Evolutionary conservation across 108 stramenopile genomes (phyloP).

Genomic region (Cyclotella baltica): DNA sequence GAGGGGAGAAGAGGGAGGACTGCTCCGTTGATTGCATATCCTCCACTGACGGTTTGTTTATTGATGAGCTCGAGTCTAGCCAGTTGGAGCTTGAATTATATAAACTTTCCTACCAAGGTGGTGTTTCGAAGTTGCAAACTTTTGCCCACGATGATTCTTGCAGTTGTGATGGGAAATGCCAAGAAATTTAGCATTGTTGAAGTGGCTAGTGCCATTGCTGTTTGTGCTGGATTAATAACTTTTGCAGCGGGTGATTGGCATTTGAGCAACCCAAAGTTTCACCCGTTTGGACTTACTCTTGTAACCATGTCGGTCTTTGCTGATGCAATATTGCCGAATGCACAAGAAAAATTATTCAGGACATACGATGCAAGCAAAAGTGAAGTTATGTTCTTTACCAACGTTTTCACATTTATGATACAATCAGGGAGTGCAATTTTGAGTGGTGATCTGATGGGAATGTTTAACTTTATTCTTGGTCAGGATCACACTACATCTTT

Average conservation of each 20-base stretch:
- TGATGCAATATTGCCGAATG: conserved; percentile 94
- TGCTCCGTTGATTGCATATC: conserved; percentile 86
- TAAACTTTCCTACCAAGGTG: conserved; percentile 97
- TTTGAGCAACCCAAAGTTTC: conserved; percentile 80
- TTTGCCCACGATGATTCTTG: conserved; percentile 94
- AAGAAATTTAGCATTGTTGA: conserved; percentile 79
- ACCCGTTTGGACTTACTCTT: conserved; percentile 87
- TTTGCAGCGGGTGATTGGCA: conserved; percentile 94
- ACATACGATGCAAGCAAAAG: conserved; percentile 59
- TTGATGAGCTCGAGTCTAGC: conserved; percentile 89
- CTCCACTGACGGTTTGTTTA: conserved; percentile 81
- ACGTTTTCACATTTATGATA: conserved; percentile 86
- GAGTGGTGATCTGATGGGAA: conserved; percentile 88
- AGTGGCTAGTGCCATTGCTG: conserved; percentile 85
- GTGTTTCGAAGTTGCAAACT: conserved; percentile 93
- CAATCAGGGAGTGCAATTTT: conserved; percentile 83
- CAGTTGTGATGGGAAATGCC: conserved; percentile 79
- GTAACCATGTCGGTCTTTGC: conserved; percentile 90
- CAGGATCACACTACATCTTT: conserved; percentile 28
- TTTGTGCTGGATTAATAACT: conserved; percentile 90
- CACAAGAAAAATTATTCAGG: conserved; percentile 90
- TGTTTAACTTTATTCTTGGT: conserved; percentile 65
- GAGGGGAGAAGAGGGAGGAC: conserved; percentile 66
- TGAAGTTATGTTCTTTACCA: conserved; percentile 95
- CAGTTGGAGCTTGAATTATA: conserved; percentile 92